phyloP scores from a whole-genome alignment of 805 yeast genomes.

The Wickerhamiella kurtzmanii region DNA sequence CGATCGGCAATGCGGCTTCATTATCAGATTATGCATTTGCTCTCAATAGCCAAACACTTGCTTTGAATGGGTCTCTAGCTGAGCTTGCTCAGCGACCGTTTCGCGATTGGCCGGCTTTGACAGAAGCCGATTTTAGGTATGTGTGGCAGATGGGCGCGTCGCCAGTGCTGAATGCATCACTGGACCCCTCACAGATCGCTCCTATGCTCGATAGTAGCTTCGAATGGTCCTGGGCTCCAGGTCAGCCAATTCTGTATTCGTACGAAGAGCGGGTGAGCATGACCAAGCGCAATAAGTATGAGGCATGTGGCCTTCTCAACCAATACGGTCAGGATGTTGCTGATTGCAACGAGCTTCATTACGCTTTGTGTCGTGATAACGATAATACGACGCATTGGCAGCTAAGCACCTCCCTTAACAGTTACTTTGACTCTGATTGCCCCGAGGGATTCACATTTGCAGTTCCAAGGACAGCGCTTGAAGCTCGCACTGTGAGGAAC shows the following conservation, averaged over 20 bases:
- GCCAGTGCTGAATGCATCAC: constrained; percentile 42
- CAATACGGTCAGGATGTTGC: constrained; percentile 47
- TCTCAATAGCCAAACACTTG: constrained; percentile 4
- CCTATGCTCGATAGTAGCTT: constrained; percentile 19
- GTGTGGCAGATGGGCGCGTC: constrained; percentile 45
- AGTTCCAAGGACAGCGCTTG: constrained; percentile 39
- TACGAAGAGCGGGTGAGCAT: constrained; percentile 9
- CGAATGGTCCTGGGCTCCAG: constrained; percentile 65
- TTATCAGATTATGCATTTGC: constrained; percentile 8
- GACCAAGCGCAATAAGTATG: constrained; percentile 13
- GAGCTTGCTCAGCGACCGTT: constrained; percentile 8
- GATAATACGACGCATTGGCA: constrained; percentile 28
- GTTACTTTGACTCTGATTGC: constrained; percentile 27
- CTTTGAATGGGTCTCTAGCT: constrained; percentile 1
- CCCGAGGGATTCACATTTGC: constrained; percentile 28
- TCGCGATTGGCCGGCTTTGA: constrained; percentile 8
- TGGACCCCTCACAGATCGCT: constrained; percentile 8
- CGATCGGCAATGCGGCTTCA: background rate
- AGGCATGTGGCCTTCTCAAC: constrained; percentile 33
- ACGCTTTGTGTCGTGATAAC: constrained; percentile 42
- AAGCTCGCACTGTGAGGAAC: constrained; percentile 26
- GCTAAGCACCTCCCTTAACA: constrained; percentile 26
- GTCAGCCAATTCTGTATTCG: constrained; percentile 34
- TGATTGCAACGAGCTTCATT: constrained; percentile 46
- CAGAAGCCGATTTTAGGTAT: constrained; percentile 3